Conservation (phyloP, 805 yeast species). For the Candida taoyuanica region DNA sequence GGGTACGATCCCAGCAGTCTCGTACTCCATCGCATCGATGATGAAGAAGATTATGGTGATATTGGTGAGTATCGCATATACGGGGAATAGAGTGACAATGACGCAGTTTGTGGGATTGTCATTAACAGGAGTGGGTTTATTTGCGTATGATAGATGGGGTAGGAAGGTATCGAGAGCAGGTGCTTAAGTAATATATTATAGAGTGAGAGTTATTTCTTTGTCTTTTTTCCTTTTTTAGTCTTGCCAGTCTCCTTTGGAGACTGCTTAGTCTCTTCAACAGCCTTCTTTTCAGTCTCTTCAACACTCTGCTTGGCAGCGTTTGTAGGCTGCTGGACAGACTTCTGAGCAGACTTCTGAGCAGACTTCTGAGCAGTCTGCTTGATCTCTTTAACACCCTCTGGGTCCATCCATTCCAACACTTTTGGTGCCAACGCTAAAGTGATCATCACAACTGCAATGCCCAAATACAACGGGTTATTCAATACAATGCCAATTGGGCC, state of each 20-base stretch:
- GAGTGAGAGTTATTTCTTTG: not conserved
- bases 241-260: no score
- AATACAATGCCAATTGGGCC: slow-evolving; percentile 36
- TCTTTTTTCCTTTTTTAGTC: slow-evolving; percentile 1
- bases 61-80: slow-evolving; percentile 66
- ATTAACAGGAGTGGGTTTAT: slow-evolving; percentile 52
- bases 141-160: slow-evolving; percentile 60
- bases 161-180: slow-evolving; percentile 12
- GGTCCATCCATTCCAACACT: slow-evolving; percentile 36
- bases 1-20: slow-evolving; percentile 77
- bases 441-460: slow-evolving; percentile 27
- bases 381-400: slow-evolving; percentile 13
- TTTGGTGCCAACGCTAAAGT: slow-evolving; percentile 29
- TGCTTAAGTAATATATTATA: not conserved
- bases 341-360: not conserved
- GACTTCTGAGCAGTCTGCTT: slow-evolving; percentile 2
- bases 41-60: slow-evolving; percentile 86
- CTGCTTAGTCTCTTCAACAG: slow-evolving; percentile 1
- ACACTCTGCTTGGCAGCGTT: not conserved
- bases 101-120: slow-evolving; percentile 46
- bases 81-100: slow-evolving; percentile 43
- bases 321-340: not conserved
- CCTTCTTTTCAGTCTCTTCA: not conserved
- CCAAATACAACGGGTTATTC: slow-evolving; percentile 35
- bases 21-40: slow-evolving; percentile 83